Conservation (phyloP, 176 grass and related monocot genomes). For the Eleusine indica region DNA sequence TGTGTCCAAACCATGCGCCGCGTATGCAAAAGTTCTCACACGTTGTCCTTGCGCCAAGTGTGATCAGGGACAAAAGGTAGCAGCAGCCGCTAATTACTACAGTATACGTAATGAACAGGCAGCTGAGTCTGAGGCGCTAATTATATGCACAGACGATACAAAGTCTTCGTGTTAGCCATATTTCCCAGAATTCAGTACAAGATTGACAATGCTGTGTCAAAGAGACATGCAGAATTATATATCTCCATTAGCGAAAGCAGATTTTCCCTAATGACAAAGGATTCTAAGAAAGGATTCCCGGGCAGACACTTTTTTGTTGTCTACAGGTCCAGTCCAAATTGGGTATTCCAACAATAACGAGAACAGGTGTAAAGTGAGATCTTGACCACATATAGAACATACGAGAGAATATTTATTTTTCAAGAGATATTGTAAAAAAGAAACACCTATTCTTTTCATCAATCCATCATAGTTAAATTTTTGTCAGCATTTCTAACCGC, state of each 20-base stretch:
- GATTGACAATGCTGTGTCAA: background rate
- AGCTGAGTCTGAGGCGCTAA: background rate
- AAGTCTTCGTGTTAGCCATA: background rate
- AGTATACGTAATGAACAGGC: background rate
- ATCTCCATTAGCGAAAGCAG: background rate
- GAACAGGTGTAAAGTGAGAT: background rate
- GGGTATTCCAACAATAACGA: background rate
- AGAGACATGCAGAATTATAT: background rate
- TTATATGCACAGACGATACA: too few species aligned
- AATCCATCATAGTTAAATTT: background rate
- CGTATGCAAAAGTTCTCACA: constrained; percentile 3
- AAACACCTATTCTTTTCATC: background rate
- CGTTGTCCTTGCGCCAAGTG: constrained; percentile 39
- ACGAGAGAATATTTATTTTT: background rate
- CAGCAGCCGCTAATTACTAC: background rate
- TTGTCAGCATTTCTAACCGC: background rate
- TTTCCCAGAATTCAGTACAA: background rate
- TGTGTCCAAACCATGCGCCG: constrained; percentile 28
- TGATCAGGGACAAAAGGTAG: background rate
- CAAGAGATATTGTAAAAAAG: background rate
- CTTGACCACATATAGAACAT: background rate
- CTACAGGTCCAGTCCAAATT: constrained; percentile 6
- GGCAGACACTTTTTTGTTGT: background rate
- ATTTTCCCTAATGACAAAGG: background rate
- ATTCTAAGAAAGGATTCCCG: background rate